These are phyloP conservation scores for Exophiala calicioides DNA, from an alignment of 2,329 filamentous ascomycete genomes.

Conservation along the genomic window DNA sequence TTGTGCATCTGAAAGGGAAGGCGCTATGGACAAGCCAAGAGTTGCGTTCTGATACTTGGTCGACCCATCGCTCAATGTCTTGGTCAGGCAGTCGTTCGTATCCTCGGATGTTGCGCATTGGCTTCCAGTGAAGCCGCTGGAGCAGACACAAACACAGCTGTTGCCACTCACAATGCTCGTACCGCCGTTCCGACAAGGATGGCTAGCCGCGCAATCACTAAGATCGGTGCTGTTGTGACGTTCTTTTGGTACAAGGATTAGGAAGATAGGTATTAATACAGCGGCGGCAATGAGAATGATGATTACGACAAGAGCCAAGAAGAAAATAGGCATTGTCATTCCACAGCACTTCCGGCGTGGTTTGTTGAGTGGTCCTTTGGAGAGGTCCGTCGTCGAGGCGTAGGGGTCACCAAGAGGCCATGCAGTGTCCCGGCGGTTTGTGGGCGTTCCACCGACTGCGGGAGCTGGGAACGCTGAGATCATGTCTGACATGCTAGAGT, in stretches of 20 bases:
- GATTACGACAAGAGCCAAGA: conserved; percentile 65
- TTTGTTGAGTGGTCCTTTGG: conserved; percentile 29
- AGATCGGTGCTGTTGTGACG: conserved; percentile 39
- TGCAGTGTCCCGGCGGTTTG: conserved; percentile 34
- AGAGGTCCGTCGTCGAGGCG: conserved; percentile 25
- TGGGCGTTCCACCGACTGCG: conserved; percentile 50
- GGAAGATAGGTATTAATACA: conserved; percentile 71
- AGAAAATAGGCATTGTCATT: conserved; percentile 75
- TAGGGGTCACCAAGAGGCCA: conserved; percentile 42
- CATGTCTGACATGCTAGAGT: conserved; percentile 63
- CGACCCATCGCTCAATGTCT: conserved; percentile 42
- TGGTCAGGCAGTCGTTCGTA: conserved; percentile 47
- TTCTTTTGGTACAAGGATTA: conserved; percentile 59
- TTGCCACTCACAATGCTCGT: conserved; percentile 68
- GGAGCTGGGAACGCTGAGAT: conserved; percentile 66
- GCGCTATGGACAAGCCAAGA: conserved; percentile 75
- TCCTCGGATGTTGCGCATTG: conserved; percentile 57
- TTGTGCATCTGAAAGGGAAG: conserved; percentile 66
- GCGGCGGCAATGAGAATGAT: conserved; percentile 76
- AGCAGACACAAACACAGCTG: conserved; percentile 82
- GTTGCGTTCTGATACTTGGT: conserved; percentile 65
- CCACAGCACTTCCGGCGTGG: conserved; percentile 72
- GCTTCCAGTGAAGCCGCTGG: conserved; percentile 76
- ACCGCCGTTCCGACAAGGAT: conserved; percentile 77
- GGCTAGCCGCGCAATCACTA: conserved; percentile 58